Evolutionary conservation across 148 eudicot species (phyloP).

Genomic region (Tetragonia tetragonoides): DNA sequence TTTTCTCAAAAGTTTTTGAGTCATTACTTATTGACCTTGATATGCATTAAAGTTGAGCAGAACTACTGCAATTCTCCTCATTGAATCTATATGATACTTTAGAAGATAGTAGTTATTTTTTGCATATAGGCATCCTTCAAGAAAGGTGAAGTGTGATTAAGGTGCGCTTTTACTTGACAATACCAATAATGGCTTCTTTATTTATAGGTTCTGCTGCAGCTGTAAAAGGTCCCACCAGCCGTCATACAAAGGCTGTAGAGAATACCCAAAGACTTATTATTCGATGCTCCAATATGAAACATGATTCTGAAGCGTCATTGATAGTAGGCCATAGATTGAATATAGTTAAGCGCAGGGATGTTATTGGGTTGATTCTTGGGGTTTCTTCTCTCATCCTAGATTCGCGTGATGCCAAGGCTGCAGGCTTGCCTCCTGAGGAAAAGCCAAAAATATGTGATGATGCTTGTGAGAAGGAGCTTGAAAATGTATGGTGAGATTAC

Average conservation of each 20-base stretch:
- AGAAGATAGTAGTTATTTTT: neutral
- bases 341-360: conserved; percentile 48
- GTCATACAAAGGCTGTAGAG: conserved; percentile 20
- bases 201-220: conserved; percentile 40
- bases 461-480: conserved; percentile 90
- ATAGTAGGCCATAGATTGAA: conserved; percentile 7
- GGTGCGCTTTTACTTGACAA: neutral
- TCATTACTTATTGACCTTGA: neutral
- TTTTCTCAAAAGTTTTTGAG: neutral
- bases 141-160: neutral
- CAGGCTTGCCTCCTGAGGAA: conserved; percentile 84
- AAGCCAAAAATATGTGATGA: conserved; percentile 83
- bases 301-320: conserved; percentile 23
- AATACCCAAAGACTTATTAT: conserved; percentile 21
- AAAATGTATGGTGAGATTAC: conserved; percentile 99
- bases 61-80: neutral
- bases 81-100: neutral
- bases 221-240: conserved; percentile 23
- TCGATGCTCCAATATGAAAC: conserved; percentile 36
- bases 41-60: neutral
- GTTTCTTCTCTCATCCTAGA: conserved; percentile 37
- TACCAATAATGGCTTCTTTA: conserved; percentile 3
- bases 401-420: conserved; percentile 49
- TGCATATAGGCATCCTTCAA: neutral
- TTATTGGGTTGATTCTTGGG: conserved; percentile 50